phyloP scores from a whole-genome alignment of 208 protist species.

The Trypanosoma grayi region DNA sequence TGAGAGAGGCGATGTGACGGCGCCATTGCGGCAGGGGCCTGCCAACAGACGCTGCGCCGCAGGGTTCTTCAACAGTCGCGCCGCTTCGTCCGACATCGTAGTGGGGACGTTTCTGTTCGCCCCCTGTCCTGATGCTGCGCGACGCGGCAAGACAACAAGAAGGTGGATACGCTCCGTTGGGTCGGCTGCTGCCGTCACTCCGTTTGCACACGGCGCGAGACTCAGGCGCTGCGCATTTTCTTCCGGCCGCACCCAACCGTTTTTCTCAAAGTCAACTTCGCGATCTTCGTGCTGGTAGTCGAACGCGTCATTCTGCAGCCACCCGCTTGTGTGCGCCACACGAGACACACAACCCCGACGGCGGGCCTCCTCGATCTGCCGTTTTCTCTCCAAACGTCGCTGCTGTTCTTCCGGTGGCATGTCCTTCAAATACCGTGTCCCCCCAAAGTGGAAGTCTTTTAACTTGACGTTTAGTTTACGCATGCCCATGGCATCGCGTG shows the following conservation, averaged over 20 bases:
- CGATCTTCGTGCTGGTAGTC: slow-evolving; percentile 87
- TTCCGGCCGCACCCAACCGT: slow-evolving; percentile 46
- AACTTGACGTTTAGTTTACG: slow-evolving; percentile 90
- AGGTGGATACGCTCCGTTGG: slow-evolving; percentile 7
- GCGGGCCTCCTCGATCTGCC: slow-evolving; percentile 70
- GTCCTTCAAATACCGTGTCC: slow-evolving; percentile 90
- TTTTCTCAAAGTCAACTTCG: slow-evolving; percentile 51
- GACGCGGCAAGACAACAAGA: slow-evolving; percentile 25
- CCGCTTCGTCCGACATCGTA: slow-evolving; percentile 2
- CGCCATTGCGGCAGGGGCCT: neutral
- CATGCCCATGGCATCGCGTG: slow-evolving; percentile 62
- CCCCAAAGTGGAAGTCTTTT: slow-evolving; percentile 90
- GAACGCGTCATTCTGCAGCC: slow-evolving; percentile 81
- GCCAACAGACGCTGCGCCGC: slow-evolving; percentile 27
- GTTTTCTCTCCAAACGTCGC: slow-evolving; percentile 46
- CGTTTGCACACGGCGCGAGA: slow-evolving; percentile 2
- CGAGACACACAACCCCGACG: slow-evolving; percentile 2
- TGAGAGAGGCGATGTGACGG: neutral
- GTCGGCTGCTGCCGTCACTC: neutral
- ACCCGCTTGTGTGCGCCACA: slow-evolving; percentile 28
- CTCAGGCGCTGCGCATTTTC: slow-evolving; percentile 33
- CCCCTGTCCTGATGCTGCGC: neutral
- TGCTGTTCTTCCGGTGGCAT: slow-evolving; percentile 75
- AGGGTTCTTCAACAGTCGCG: slow-evolving; percentile 27
- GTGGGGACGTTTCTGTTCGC: too few species aligned